Conservation (phyloP, 2,329 filamentous ascomycete species). For the Nigrograna mackinnonii region DNA sequence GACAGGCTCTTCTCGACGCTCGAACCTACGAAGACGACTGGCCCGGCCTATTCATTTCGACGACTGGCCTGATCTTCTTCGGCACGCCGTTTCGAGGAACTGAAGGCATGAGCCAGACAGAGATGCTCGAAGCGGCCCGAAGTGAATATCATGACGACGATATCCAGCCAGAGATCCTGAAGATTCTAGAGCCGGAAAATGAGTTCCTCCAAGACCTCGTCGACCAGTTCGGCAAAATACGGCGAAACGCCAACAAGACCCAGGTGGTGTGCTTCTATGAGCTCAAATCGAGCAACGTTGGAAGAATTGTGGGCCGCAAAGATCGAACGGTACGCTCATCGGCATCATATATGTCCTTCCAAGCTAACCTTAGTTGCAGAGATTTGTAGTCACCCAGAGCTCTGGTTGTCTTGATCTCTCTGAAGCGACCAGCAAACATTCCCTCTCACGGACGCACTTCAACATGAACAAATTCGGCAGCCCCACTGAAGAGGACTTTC, state of each 20-base stretch:
- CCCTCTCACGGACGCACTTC: conserved; percentile 23
- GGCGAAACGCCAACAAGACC: conserved; percentile 16
- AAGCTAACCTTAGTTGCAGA: conserved; percentile 8
- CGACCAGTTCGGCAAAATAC: conserved; percentile 18
- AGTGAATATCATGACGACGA: conserved; percentile 22
- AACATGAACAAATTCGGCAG: conserved; percentile 25
- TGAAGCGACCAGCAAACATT: conserved; percentile 13
- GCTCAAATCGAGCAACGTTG: conserved; percentile 27
- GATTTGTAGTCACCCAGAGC: conserved; percentile 17
- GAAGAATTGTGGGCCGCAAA: conserved; percentile 21
- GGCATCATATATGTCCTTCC: not conserved
- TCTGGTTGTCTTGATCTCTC: conserved; percentile 22
- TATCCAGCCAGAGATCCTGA: conserved; percentile 16
- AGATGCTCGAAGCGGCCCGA: conserved; percentile 26
- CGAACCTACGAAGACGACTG: not conserved
- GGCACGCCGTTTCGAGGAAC: conserved; percentile 29
- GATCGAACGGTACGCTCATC: conserved; percentile 8
- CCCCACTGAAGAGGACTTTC: conserved; percentile 19
- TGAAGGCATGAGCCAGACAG: conserved; percentile 22
- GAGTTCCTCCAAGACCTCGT: conserved; percentile 24
- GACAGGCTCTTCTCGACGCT: not conserved
- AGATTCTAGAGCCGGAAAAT: conserved; percentile 25
- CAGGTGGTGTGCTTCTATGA: conserved; percentile 25
- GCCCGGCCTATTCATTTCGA: conserved; percentile 19
- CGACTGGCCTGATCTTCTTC: conserved; percentile 24